These are phyloP conservation scores for Apiospora koreana DNA, from an alignment of 2,329 filamentous ascomycete species.

Conservation along the genomic window DNA sequence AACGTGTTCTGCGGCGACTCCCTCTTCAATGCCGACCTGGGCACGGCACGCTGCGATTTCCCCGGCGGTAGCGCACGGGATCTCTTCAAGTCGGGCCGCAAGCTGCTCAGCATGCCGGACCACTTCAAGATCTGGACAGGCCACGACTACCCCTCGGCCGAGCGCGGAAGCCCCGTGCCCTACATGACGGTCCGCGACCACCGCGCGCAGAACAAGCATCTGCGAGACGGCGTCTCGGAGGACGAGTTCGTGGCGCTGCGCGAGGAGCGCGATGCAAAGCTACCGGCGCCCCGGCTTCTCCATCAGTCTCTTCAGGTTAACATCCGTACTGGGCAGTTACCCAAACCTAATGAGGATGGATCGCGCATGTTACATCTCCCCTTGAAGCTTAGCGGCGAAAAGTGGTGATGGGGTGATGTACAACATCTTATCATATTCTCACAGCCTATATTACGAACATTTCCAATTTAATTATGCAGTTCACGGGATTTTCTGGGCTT, in stretches of 20 bases:
- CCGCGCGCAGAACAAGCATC: conserved; percentile 47
- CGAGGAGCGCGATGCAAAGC: conserved; percentile 40
- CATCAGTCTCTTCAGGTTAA: conserved; percentile 55
- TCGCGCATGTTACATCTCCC: conserved; percentile 39
- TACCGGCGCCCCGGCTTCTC: conserved; percentile 48
- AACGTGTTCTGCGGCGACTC: conserved; percentile 48
- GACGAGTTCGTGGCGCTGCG: conserved; percentile 47
- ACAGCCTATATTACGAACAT: neutral
- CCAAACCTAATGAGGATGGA: conserved; percentile 25
- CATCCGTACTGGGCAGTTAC: conserved; percentile 49
- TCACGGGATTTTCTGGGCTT: too few species aligned
- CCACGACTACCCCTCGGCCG: conserved; percentile 52
- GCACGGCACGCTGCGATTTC: conserved; percentile 50
- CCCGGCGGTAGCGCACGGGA: conserved; percentile 48
- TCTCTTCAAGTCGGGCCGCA: conserved; percentile 45
- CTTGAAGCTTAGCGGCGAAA: conserved; percentile 24
- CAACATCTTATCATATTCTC: neutral
- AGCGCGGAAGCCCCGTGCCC: conserved; percentile 33
- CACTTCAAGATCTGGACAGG: conserved; percentile 53
- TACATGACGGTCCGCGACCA: conserved; percentile 50
- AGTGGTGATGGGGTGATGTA: neutral
- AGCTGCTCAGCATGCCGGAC: conserved; percentile 39
- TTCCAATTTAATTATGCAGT: neutral
- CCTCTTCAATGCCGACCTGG: conserved; percentile 42
- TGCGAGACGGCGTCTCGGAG: conserved; percentile 41